phyloP scores from a whole-genome alignment of 2,329 filamentous ascomycete genomes.

The Calycina marina region DNA sequence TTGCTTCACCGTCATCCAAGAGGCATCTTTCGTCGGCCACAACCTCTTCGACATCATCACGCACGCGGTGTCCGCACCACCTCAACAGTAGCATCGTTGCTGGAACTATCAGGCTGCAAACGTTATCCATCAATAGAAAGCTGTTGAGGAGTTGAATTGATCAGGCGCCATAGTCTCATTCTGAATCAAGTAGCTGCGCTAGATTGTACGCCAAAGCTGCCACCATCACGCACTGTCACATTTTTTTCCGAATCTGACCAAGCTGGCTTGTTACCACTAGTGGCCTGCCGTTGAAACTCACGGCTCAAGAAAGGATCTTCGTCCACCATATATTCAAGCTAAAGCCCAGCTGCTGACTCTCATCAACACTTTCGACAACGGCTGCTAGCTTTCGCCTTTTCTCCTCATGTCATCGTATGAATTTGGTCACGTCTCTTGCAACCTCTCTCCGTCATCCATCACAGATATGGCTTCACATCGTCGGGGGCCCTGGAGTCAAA shows the following conservation, averaged over 20 bases:
- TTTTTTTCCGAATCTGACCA: background rate
- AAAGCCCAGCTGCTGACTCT: constrained; percentile 3
- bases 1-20: too few relatives aligned
- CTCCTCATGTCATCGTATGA: background rate
- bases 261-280: constrained; percentile 1
- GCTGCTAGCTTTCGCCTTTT: constrained; percentile 3
- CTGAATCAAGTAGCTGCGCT: background rate
- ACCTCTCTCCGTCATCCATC: background rate
- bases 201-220: background rate
- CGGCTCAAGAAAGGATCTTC: background rate
- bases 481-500: constrained; percentile 71
- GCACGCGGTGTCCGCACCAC: too few relatives aligned
- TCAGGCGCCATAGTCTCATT: constrained; percentile 1
- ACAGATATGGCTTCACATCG: constrained; percentile 32
- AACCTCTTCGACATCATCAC: too few relatives aligned
- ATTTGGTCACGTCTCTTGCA: background rate
- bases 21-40: too few relatives aligned
- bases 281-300: background rate
- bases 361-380: constrained; percentile 3
- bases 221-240: too few relatives aligned
- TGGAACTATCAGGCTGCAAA: too few relatives aligned
- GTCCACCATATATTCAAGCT: constrained; percentile 1
- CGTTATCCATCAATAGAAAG: too few relatives aligned
- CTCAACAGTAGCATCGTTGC: too few relatives aligned
- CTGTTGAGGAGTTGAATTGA: too few relatives aligned